Evolutionary conservation across 352 stramenopile species (phyloP).

Genomic region (Globisporangium orthogonon): DNA sequence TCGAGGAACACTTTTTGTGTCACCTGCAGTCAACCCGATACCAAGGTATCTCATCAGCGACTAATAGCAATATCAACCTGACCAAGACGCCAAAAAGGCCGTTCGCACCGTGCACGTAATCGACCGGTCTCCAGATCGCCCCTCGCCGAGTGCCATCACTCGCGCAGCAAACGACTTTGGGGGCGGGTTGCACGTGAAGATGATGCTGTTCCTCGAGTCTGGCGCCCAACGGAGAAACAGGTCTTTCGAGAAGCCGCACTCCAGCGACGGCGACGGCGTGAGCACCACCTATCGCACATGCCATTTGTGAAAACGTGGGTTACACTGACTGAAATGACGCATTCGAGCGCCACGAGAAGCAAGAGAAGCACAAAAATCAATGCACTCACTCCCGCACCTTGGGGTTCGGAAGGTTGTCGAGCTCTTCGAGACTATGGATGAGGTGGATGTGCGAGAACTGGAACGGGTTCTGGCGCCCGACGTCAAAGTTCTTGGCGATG

Average conservation of each 20-base stretch:
- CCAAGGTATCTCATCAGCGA: background rate
- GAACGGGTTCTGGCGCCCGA: constrained; percentile 84
- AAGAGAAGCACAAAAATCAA: background rate
- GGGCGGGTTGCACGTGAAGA: constrained; percentile 67
- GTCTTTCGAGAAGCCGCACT: constrained; percentile 82
- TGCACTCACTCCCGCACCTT: constrained; percentile 50
- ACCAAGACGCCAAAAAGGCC: background rate
- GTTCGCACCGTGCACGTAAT: constrained; percentile 50
- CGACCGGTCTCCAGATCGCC: constrained; percentile 32
- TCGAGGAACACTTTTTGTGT: constrained; percentile 74
- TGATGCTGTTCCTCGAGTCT: constrained; percentile 74
- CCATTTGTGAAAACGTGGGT: too few relatives aligned
- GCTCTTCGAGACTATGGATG: constrained; percentile 80
- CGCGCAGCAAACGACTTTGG: constrained; percentile 64
- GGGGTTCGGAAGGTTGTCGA: constrained; percentile 79
- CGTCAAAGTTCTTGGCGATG: constrained; percentile 88
- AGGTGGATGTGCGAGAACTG: constrained; percentile 88
- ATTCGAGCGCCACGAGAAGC: background rate
- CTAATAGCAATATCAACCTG: background rate
- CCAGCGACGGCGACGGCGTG: constrained; percentile 67
- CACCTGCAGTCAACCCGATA: constrained; percentile 13
- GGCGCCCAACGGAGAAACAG: constrained; percentile 80
- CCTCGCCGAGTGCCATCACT: constrained; percentile 52
- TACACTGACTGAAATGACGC: too few relatives aligned
- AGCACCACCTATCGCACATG: constrained; percentile 49